phyloP scores from a whole-genome alignment of 73 alveolate genomes.

The Stentor coeruleus region DNA sequence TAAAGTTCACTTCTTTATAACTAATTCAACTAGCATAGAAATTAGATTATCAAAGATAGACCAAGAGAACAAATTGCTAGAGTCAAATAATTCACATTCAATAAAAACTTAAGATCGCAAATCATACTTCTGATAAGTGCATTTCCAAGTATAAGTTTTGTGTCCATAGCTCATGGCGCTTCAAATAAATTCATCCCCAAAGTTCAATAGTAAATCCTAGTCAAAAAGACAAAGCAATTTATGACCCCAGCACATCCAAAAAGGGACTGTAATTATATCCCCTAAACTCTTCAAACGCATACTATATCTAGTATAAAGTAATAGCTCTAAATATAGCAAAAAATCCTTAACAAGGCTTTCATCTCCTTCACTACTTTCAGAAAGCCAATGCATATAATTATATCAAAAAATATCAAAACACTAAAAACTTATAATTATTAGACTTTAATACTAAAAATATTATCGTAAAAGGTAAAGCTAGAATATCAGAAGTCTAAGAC shows the following conservation, averaged over 20 bases:
- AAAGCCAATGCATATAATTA: constrained; percentile 30
- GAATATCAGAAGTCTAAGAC: constrained; percentile 37
- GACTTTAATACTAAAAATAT: constrained; percentile 20
- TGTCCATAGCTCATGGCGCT: constrained; percentile 27
- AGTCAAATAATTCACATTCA: constrained; percentile 33
- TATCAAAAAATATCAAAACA: constrained; percentile 36
- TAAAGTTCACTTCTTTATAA: constrained; percentile 7
- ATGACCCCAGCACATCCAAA: constrained; percentile 48
- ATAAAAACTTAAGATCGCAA: constrained; percentile 40
- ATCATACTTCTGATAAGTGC: constrained; percentile 44
- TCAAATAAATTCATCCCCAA: constrained; percentile 45
- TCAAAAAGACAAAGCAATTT: constrained; percentile 33
- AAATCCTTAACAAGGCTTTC: constrained; percentile 35
- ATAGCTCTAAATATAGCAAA: constrained; percentile 39
- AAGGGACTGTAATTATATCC: constrained; percentile 27
- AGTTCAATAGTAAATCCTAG: constrained; percentile 35
- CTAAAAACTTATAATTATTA: constrained; percentile 22
- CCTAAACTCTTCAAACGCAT: constrained; percentile 31
- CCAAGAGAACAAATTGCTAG: constrained; percentile 48
- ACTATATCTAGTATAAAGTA: constrained; percentile 35
- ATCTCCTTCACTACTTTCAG: constrained; percentile 22
- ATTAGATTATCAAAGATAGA: constrained; percentile 46
- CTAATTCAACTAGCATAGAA: constrained; percentile 31
- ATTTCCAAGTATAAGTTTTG: constrained; percentile 28
- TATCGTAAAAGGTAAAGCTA: constrained; percentile 33